Base-by-base conservation (phyloP, 192 early-diverging fungal genomes). In the Funneliformis mosseae region DNA sequence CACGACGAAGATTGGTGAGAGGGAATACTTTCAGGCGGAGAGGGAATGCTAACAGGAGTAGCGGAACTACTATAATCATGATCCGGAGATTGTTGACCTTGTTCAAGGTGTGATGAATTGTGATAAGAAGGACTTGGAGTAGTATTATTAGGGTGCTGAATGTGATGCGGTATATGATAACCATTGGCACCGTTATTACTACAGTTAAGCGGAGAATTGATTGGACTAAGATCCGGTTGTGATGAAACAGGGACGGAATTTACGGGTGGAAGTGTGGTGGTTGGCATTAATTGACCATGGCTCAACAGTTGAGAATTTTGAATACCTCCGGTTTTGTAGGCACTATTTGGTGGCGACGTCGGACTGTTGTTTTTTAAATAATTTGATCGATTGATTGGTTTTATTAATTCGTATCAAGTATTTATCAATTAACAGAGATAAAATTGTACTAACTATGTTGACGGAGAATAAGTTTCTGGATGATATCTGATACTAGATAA, bases 81-180 rank as follows among this genome's bases (percentile, higher is more conserved):
- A 28, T 70, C 42, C 10, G 68, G 16, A 55, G 74, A 48, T 50
- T 60, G 77, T 61, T 79, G 77, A 10, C 66, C 62, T 48, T 79
- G 77, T 55, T 79, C 77, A 28, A 77, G 33, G 18, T 60, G 76
- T 1, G 76, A 62, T n/a, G 77, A 55, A 79, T 70, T 64, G 69
- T 79, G 77, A 68, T 69, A 79, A 10, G 77, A 18, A 45, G 33
- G 16, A 42, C 5, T 76, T 59, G 74, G 6, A 62, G 74, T 27
- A 63, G 38, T 28, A 33, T 61, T 25, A 23, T 41, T 25, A 1
- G 68, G 77, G n/a, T 61, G 76, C 25, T 62, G 63, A 42, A 79
- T 69, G 18, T 79, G 77, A 69, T 79, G 77, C 11, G 77, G 10
- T 45, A 79, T 69, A 55, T 79, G 77, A 79, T 79, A 79, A 16